A percentile compares a stretch with the other conserved stretches of the same genome.
Conservation (phyloP, 78 protist species). For the Cavenderia fasciculata region DNA sequence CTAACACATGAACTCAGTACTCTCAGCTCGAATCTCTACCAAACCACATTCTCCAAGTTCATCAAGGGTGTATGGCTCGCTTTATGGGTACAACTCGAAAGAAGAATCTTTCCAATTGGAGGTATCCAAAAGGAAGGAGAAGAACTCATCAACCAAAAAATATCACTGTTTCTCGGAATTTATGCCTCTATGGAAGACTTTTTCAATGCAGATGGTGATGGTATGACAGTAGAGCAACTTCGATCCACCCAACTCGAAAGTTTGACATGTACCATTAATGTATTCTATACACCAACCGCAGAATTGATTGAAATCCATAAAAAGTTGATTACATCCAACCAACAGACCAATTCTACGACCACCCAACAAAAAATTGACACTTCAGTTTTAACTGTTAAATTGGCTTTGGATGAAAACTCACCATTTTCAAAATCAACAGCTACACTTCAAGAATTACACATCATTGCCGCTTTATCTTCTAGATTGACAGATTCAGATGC, state of each 20-base stretch:
- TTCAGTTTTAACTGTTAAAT: not conserved
- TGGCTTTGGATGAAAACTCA: not conserved
- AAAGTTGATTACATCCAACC: not conserved
- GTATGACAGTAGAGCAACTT: constrained; percentile 23
- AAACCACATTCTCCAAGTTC: constrained; percentile 17
- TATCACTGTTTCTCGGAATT: not conserved
- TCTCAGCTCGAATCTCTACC: constrained; percentile 50
- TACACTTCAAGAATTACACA: not conserved
- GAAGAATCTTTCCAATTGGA: constrained; percentile 16
- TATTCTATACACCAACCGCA: not conserved
- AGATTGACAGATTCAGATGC: not conserved
- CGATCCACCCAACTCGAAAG: too few relatives aligned
- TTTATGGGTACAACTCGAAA: constrained; percentile 23
- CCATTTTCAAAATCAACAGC: not conserved
- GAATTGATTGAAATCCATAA: not conserved
- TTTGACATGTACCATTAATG: too few relatives aligned
- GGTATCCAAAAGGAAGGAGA: not conserved
- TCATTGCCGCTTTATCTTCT: not conserved
- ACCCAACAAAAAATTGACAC: not conserved
- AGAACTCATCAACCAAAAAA: not conserved
- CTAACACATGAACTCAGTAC: constrained; percentile 30
- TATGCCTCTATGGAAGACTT: constrained; percentile 13
- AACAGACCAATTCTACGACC: not conserved
- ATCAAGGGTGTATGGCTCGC: constrained; percentile 51
- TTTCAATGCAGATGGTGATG: constrained; percentile 43